Conservation (phyloP, 1,139 yeast species). For the Protomyces lactucae-debilis region DNA sequence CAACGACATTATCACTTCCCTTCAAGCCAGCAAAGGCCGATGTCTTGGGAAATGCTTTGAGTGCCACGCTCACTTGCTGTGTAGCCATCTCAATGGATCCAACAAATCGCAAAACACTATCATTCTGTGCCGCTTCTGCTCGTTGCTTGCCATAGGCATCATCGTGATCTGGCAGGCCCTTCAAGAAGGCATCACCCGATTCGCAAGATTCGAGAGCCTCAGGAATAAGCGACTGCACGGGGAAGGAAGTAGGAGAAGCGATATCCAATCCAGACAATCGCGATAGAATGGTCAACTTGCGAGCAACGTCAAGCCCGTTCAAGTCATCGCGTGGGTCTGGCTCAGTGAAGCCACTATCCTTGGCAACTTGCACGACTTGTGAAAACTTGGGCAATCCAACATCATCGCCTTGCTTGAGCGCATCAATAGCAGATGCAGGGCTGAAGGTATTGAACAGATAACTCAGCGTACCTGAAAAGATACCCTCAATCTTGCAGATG, state of each 20-base stretch:
- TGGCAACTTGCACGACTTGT: constrained; percentile 82
- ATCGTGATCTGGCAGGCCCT: constrained; percentile 77
- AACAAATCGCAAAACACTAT: constrained; percentile 85
- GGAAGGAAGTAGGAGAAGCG: constrained; percentile 91
- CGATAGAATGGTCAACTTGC: constrained; percentile 93
- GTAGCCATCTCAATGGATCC: constrained; percentile 71
- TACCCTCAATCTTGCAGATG: constrained; percentile 86
- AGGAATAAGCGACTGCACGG: constrained; percentile 90
- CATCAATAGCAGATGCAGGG: constrained; percentile 50
- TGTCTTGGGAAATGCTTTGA: constrained; percentile 69
- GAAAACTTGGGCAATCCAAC: constrained; percentile 54
- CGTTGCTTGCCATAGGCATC: constrained; percentile 69
- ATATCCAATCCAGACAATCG: constrained; percentile 83
- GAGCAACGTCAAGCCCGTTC: constrained; percentile 95
- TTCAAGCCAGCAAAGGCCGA: constrained; percentile 95
- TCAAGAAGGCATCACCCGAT: constrained; percentile 47
- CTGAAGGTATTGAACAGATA: constrained; percentile 93
- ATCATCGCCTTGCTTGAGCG: neutral
- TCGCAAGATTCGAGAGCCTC: constrained; percentile 68
- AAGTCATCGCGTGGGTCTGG: constrained; percentile 99
- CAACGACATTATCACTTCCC: constrained; percentile 93
- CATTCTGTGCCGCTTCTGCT: constrained; percentile 72
- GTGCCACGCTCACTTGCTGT: constrained; percentile 56
- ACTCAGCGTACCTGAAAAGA: constrained; percentile 93
- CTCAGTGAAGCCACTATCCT: constrained; percentile 90